These are phyloP conservation scores for Senna tora DNA, from an alignment of 306 rosid genomes.

Conservation along the genomic window DNA sequence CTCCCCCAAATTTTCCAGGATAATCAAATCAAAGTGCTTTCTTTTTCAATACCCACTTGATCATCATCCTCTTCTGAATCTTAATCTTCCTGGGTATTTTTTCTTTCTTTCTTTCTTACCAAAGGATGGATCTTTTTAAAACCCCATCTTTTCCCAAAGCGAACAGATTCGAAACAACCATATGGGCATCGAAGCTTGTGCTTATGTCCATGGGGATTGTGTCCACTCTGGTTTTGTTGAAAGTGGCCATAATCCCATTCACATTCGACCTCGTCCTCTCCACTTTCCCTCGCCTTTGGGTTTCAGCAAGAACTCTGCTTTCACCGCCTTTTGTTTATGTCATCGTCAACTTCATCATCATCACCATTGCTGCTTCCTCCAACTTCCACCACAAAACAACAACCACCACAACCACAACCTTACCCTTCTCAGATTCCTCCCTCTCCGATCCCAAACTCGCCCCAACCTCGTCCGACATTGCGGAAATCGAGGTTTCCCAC, in stretches of 20 bases:
- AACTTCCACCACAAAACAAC: conserved; percentile 43
- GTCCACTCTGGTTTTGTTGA: conserved; percentile 60
- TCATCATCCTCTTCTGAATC: not conserved
- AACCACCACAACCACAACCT: conserved; percentile 44
- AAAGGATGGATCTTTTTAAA: conserved; percentile 51
- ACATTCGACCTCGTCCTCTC: conserved; percentile 51
- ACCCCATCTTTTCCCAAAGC: conserved; percentile 46
- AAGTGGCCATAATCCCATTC: conserved; percentile 69
- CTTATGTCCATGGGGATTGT: conserved; percentile 61
- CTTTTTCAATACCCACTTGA: conserved; percentile 24
- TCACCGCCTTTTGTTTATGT: conserved; percentile 72
- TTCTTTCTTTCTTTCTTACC: not conserved
- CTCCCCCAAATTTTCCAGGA: conserved; percentile 33
- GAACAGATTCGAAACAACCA: conserved; percentile 56
- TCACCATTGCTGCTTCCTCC: conserved; percentile 73
- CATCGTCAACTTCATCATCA: conserved; percentile 77
- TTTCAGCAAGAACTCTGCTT: conserved; percentile 54
- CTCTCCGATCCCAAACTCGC: conserved; percentile 33
- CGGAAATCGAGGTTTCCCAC: conserved; percentile 1
- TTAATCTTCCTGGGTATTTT: conserved; percentile 10
- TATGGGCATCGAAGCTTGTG: conserved; percentile 59
- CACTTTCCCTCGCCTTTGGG: conserved; percentile 65
- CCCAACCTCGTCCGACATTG: not conserved
- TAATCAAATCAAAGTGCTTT: conserved; percentile 31
- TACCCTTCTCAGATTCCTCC: conserved; percentile 18